phyloP scores from a whole-genome alignment of 805 yeast genomes.

The Metschnikowia proteae region DNA sequence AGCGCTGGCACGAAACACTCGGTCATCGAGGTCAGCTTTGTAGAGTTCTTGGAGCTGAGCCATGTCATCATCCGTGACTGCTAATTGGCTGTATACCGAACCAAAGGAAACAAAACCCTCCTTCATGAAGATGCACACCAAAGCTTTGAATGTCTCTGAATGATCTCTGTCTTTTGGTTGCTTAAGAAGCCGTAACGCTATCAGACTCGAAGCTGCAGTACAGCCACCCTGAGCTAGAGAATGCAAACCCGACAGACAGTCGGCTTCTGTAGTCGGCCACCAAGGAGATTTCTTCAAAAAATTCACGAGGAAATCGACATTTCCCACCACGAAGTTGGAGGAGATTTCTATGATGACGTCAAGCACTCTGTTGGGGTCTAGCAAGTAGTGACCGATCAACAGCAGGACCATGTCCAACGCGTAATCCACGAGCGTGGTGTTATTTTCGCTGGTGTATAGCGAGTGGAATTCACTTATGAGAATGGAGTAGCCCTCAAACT shows the following conservation, averaged over 20 bases:
- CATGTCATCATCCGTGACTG: constrained; percentile 51
- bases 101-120: constrained; percentile 64
- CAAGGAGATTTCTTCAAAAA: constrained; percentile 55
- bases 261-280: constrained; percentile 55
- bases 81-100: constrained; percentile 51
- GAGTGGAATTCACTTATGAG: constrained; percentile 47
- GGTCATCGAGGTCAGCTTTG: constrained; percentile 47
- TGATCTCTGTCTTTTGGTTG: constrained; percentile 29
- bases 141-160: constrained; percentile 42
- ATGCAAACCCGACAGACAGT: constrained; percentile 28
- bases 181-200: constrained; percentile 44
- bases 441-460: constrained; percentile 40
- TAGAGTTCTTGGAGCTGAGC: constrained; percentile 40
- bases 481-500: constrained; percentile 73
- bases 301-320: constrained; percentile 45
- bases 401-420: constrained; percentile 48
- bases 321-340: constrained; percentile 39
- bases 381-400: constrained; percentile 67
- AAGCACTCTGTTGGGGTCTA: constrained; percentile 70
- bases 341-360: constrained; percentile 59
- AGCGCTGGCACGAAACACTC: constrained; percentile 58
- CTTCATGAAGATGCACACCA: constrained; percentile 57
- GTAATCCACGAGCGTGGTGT: constrained; percentile 39
- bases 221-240: constrained; percentile 50
- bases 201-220: constrained; percentile 48